phyloP scores from a whole-genome alignment of 352 stramenopile genomes.

The Phytophthora tubulina region DNA sequence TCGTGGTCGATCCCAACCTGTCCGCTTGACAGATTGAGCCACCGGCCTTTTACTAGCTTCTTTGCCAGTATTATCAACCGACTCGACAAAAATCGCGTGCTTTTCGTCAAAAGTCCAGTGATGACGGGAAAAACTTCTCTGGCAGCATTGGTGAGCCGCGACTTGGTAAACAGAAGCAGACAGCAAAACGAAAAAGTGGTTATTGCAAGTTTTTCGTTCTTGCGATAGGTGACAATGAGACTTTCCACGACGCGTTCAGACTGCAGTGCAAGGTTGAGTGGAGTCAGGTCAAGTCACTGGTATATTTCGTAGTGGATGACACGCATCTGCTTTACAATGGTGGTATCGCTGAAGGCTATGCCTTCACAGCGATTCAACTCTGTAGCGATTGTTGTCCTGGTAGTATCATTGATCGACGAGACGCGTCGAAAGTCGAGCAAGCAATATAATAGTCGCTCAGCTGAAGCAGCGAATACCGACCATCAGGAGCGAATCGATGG shows the following conservation, averaged over 20 bases:
- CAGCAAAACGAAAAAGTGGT: neutral
- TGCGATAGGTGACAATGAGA: neutral
- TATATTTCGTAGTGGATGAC: neutral
- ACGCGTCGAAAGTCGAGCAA: slow-evolving; percentile 9
- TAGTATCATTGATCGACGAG: neutral
- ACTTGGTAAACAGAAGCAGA: neutral
- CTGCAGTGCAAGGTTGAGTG: neutral
- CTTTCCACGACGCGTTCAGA: neutral
- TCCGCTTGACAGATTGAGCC: too few relatives aligned
- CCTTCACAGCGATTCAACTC: too few relatives aligned
- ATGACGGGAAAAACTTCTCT: neutral
- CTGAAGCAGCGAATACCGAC: slow-evolving; percentile 8
- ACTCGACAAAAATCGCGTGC: neutral
- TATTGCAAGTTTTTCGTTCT: neutral
- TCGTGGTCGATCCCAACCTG: too few relatives aligned
- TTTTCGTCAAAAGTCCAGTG: neutral
- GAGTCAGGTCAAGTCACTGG: neutral
- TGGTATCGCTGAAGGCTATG: too few relatives aligned
- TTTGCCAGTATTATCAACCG: neutral
- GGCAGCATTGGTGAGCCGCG: neutral
- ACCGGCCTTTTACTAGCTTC: too few relatives aligned
- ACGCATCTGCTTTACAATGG: neutral
- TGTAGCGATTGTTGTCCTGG: too few relatives aligned
- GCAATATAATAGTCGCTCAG: slow-evolving; percentile 3
- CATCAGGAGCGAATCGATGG: slow-evolving; percentile 8